Conservation (phyloP, 192 early-diverging fungal species). For the Phlyctochytrium bullatum region DNA sequence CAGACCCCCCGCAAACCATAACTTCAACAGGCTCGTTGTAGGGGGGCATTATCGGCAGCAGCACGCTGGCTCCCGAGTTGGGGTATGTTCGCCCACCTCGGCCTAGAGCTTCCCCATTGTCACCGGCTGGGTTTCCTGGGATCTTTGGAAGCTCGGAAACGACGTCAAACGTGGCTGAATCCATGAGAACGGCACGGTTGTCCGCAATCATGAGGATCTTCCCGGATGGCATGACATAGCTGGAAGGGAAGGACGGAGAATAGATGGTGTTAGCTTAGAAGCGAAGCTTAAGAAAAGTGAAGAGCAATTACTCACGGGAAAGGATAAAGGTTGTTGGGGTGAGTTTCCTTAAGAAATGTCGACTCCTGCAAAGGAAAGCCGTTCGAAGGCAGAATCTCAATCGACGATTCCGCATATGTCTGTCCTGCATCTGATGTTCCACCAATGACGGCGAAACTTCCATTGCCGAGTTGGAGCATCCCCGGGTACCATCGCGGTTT, state of each 20-base stretch:
- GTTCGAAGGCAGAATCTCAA: slow-evolving; percentile 15
- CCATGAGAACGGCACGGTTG: background rate
- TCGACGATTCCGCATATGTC: background rate
- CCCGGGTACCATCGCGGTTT: slow-evolving; percentile 21
- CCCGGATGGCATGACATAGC: slow-evolving; percentile 15
- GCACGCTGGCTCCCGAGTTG: slow-evolving; percentile 47
- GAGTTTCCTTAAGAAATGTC: slow-evolving; percentile 1
- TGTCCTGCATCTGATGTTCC: slow-evolving; percentile 24
- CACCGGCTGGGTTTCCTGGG: slow-evolving; percentile 18
- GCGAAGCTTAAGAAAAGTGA: too few species aligned
- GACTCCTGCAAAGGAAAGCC: slow-evolving; percentile 3
- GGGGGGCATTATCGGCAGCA: slow-evolving; percentile 54
- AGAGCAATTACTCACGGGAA: slow-evolving; percentile 1
- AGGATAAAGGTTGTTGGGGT: slow-evolving; percentile 23
- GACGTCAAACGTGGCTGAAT: slow-evolving; percentile 26
- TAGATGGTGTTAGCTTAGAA: too few species aligned
- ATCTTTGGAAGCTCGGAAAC: slow-evolving; percentile 48
- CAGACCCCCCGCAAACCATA: slow-evolving; percentile 57
- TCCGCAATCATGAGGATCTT: slow-evolving; percentile 10
- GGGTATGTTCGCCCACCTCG: slow-evolving; percentile 48
- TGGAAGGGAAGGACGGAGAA: too few species aligned
- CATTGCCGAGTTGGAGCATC: slow-evolving; percentile 32
- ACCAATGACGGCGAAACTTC: slow-evolving; percentile 53
- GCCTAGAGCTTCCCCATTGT: background rate
- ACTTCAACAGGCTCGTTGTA: slow-evolving; percentile 56